These are phyloP conservation scores for Vickermania ingenoplastis DNA, from an alignment of 208 protist species.

Conservation along the genomic window DNA sequence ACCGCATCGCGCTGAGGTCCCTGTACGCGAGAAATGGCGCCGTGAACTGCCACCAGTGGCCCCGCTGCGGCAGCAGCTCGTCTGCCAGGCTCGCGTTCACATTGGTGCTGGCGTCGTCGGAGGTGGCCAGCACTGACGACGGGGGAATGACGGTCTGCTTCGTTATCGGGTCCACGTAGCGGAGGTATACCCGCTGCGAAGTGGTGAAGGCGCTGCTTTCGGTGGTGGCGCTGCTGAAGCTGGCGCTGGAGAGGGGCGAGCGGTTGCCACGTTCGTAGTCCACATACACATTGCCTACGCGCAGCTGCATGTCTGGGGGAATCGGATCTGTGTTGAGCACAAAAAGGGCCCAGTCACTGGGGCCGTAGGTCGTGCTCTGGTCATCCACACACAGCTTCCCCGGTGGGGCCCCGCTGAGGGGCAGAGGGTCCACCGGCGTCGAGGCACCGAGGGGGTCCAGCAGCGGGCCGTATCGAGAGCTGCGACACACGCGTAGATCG, in stretches of 20 bases:
- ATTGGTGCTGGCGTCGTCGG: background rate
- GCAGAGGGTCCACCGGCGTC: constrained; percentile 46
- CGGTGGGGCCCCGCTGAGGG: constrained; percentile 19
- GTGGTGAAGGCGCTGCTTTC: background rate
- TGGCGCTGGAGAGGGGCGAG: background rate
- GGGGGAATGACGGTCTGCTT: constrained; percentile 22
- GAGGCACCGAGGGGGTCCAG: constrained; percentile 72
- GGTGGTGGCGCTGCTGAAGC: background rate
- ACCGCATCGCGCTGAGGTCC: constrained; percentile 25
- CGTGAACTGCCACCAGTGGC: constrained; percentile 58
- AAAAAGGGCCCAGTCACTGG: constrained; percentile 73
- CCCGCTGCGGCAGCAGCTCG: constrained; percentile 8
- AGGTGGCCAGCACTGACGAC: background rate
- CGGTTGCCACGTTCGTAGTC: constrained; percentile 19
- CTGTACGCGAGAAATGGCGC: constrained; percentile 73
- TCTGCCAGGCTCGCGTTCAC: background rate
- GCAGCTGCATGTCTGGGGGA: constrained; percentile 30
- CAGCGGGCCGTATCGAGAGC: constrained; percentile 66
- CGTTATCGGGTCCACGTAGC: constrained; percentile 48
- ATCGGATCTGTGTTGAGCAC: constrained; percentile 28
- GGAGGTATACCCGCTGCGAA: constrained; percentile 27
- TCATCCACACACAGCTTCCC: constrained; percentile 52
- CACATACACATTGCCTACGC: constrained; percentile 36
- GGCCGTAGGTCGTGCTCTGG: constrained; percentile 64
- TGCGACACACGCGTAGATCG: constrained; percentile 49